phyloP scores from a whole-genome alignment of 345 rosid species.

The Lepidium sativum region DNA sequence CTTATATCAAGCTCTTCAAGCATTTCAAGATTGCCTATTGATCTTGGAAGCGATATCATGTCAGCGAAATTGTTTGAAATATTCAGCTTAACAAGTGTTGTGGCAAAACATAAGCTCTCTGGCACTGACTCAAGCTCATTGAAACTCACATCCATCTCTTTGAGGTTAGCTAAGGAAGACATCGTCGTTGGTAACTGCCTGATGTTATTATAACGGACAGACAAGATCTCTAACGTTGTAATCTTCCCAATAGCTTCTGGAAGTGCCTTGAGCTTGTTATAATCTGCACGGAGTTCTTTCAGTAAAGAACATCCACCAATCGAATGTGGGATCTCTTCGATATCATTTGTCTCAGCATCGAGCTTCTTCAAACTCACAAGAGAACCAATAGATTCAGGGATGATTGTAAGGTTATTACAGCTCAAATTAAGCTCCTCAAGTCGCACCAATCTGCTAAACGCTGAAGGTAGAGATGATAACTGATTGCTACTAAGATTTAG shows the following conservation, averaged over 20 bases:
- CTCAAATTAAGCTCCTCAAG: constrained; percentile 85
- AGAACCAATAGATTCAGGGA: constrained; percentile 74
- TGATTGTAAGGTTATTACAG: constrained; percentile 48
- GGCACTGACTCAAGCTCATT: constrained; percentile 95
- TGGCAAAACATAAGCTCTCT: constrained; percentile 92
- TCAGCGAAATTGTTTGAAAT: constrained; percentile 92
- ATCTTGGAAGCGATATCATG: constrained; percentile 65
- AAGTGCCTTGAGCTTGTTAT: constrained; percentile 93
- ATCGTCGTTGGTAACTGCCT: constrained; percentile 87
- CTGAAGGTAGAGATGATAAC: constrained; percentile 62
- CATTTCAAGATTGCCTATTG: constrained; percentile 93
- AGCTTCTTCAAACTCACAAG: constrained; percentile 61
- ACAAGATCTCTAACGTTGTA: constrained; percentile 56
- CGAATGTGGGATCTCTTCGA: constrained; percentile 80
- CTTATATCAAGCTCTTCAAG: constrained; percentile 94
- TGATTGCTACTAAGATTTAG: constrained; percentile 73
- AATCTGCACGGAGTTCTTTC: constrained; percentile 69
- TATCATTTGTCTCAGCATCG: constrained; percentile 72
- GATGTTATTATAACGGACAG: constrained; percentile 87
- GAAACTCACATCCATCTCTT: constrained; percentile 89
- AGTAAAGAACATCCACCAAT: constrained; percentile 70
- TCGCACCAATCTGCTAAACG: constrained; percentile 51
- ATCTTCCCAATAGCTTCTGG: constrained; percentile 98
- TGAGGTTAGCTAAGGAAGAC: constrained; percentile 67
- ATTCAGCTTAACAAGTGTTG: constrained; percentile 86